These are phyloP conservation scores for Magnaporthiopsis rhizophila DNA, from an alignment of 2,329 filamentous ascomycete genomes.

Conservation along the genomic window DNA sequence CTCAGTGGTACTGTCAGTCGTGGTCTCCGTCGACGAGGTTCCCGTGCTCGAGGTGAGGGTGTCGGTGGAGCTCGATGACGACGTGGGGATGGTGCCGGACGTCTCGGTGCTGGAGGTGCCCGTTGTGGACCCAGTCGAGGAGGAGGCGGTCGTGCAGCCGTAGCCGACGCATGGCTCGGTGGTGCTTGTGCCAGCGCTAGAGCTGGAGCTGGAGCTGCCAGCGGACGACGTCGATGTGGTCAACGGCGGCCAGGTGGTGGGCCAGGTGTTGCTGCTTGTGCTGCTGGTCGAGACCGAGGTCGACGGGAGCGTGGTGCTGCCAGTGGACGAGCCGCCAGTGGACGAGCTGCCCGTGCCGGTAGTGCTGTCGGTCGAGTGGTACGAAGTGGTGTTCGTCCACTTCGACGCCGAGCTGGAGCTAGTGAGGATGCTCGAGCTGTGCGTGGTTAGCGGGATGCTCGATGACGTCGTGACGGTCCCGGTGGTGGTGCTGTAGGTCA, in stretches of 20 bases:
- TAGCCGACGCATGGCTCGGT: neutral
- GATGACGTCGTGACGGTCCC: neutral
- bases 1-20: neutral
- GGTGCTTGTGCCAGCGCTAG: neutral
- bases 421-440: neutral
- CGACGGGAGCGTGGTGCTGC: neutral
- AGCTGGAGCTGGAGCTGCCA: neutral
- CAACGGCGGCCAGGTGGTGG: neutral
- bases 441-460: neutral
- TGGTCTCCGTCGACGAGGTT: neutral
- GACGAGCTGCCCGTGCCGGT: neutral
- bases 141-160: neutral
- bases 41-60: constrained; percentile 1
- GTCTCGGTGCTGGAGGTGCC: neutral
- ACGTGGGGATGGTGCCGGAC: neutral
- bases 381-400: neutral
- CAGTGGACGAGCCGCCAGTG: neutral
- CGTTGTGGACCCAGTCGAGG: constrained; percentile 2
- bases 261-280: too few relatives aligned
- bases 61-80: neutral
- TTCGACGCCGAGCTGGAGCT: neutral
- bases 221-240: neutral
- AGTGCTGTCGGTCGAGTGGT: neutral
- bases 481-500: neutral
- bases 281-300: neutral